Base-by-base conservation (phyloP, 2,329 filamentous ascomycete species). In the Chalara sp. region DNA sequence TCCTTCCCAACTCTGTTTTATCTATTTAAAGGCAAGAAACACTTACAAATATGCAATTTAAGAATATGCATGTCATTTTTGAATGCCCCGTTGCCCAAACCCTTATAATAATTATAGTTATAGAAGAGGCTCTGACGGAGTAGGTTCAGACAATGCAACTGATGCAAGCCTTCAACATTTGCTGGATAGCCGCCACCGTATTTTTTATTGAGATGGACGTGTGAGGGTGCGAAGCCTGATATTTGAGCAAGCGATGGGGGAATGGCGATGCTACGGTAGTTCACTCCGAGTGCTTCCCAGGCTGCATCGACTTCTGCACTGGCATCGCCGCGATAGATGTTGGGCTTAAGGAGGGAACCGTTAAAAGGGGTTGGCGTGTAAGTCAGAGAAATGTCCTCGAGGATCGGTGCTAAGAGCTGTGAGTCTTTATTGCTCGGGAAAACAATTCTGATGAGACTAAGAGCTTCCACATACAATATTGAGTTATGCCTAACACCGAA, bases 101-200 rank as follows among this genome's bases (percentile, higher is more conserved):
- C 59, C 30, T 66, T 64, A 56, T 79, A 79, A 57, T 79, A 73
- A 32, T 74, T 68, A 49, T 71, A 74, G 58, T 78, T 79, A 63
- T 72, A 77, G 55, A 72, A 70, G 7, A 78, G 61, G 0, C 68
- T 62, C 59, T 78, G 72, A 1, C 76, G 72, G 5, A 80, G 62
- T 4, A 79, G 67, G 53, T 79, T 75, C 71, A 79, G 53, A 55
- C 76, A 80, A 57, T 78, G 72, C 11, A 74, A 52, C 54, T 74
- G 71, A 57, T 73, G 70, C 8, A 74, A 55, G 8, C 70, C 71
- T 57, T 74, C 69, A 1, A 75, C 63, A 49, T 74, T 73, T 4
- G 67, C 70, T 1, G 68, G 66, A 54, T 67, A 79, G 1, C 76
- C 76, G 35, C 76, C 73, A 0, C 77, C 77, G 51, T 79, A 73